Percentiles rank a stretch among this genome's conserved stretches.
These are phyloP conservation scores for Clarireedia monteithiana DNA, from an alignment of 2,329 filamentous ascomycete species.

Conservation along the genomic window DNA sequence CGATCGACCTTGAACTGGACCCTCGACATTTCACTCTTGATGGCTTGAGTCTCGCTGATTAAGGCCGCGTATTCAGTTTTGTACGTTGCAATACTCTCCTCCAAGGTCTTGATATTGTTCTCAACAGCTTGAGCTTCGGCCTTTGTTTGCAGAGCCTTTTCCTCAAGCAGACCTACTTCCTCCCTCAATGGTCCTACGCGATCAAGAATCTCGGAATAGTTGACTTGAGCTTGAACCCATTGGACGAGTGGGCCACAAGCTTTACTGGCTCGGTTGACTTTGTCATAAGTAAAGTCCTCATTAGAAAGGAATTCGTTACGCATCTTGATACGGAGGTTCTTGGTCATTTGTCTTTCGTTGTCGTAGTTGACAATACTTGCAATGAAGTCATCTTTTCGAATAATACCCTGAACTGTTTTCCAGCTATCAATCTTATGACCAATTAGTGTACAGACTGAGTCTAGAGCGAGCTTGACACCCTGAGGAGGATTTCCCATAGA, in stretches of 20 bases:
- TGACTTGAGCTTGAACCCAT: constrained; percentile 95
- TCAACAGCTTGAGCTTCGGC: constrained; percentile 88
- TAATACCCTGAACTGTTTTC: constrained; percentile 83
- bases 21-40: constrained; percentile 92
- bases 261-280: constrained; percentile 92
- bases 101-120: constrained; percentile 74
- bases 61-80: constrained; percentile 93
- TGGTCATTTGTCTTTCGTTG: constrained; percentile 93
- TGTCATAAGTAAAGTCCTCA: constrained; percentile 92
- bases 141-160: constrained; percentile 84
- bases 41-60: constrained; percentile 94
- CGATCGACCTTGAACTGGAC: constrained; percentile 98
- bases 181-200: constrained; percentile 86
- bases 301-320: constrained; percentile 85
- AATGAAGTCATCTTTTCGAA: constrained; percentile 93
- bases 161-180: constrained; percentile 80
- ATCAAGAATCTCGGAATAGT: constrained; percentile 95
- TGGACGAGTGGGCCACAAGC: constrained; percentile 94
- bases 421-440: constrained; percentile 86
- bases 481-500: constrained; percentile 91
- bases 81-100: constrained; percentile 87
- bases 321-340: constrained; percentile 75
- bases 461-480: constrained; percentile 84
- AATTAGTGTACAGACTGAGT: constrained; percentile 92
- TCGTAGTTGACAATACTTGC: constrained; percentile 96